These are phyloP conservation scores for Cordyceps fumosorosea DNA, from an alignment of 2,329 filamentous ascomycete genomes.

Conservation along the genomic window DNA sequence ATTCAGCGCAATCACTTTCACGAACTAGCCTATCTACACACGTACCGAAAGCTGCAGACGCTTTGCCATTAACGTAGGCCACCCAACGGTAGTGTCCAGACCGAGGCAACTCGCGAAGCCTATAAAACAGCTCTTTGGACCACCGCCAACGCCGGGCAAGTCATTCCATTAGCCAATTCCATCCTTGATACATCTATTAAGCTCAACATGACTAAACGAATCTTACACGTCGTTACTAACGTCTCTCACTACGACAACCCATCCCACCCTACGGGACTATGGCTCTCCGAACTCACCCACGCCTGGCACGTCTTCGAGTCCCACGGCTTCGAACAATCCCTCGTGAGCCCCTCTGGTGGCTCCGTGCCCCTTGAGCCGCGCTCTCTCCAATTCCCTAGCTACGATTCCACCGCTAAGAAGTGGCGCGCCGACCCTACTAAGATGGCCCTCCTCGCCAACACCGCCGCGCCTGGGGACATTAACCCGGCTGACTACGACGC, in stretches of 20 bases:
- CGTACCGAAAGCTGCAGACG: no score
- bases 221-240: neutral
- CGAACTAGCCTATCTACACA: no score
- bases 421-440: neutral
- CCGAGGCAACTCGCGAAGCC: no score
- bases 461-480: neutral
- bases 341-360: neutral
- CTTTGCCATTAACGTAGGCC: no score
- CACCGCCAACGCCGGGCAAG: neutral
- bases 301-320: neutral
- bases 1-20: no score
- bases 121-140: neutral
- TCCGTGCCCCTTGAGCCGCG: neutral
- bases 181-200: neutral
- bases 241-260: neutral
- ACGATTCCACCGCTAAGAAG: neutral
- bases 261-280: neutral
- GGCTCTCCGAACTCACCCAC: neutral
- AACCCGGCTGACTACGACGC: neutral
- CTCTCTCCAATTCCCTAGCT: neutral
- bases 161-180: neutral
- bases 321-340: neutral
- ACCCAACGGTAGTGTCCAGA: no score
- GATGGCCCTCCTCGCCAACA: neutral
- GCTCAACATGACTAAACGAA: neutral